A percentile compares a stretch with the other conserved stretches of the same genome.
These are phyloP conservation scores for Diplodia mutila DNA, from an alignment of 2,329 filamentous ascomycete genomes.

Conservation along the genomic window DNA sequence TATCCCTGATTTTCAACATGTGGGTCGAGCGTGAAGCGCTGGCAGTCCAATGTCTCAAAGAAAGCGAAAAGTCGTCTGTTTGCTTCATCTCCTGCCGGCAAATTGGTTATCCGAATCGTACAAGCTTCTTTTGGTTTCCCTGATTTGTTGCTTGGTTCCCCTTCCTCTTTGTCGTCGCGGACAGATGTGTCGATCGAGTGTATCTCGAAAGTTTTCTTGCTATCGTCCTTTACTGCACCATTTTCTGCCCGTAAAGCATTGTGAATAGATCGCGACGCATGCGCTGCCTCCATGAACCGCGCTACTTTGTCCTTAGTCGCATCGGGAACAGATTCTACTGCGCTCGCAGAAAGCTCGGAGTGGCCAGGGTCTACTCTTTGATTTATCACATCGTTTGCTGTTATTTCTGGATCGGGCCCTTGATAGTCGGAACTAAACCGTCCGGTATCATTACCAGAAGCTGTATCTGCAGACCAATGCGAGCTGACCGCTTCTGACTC, in stretches of 20 bases:
- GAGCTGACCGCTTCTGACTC: neutral
- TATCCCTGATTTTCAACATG: slow-evolving; percentile 28
- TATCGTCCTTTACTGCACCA: too few relatives aligned
- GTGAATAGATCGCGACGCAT: neutral
- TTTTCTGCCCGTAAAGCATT: neutral
- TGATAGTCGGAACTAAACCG: neutral
- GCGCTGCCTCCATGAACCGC: neutral
- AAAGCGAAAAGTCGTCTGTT: neutral
- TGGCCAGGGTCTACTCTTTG: too few relatives aligned
- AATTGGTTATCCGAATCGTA: neutral
- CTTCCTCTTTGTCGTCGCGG: too few relatives aligned
- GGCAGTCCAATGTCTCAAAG: neutral
- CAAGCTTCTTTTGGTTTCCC: neutral
- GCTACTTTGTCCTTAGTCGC: neutral
- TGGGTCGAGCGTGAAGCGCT: neutral
- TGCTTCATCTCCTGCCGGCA: neutral
- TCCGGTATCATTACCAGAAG: slow-evolving; percentile 46
- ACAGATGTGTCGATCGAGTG: neutral
- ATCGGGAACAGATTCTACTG: neutral
- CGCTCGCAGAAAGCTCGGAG: neutral
- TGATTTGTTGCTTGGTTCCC: too few relatives aligned
- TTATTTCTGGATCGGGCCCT: neutral
- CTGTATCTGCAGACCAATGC: slow-evolving; percentile 62
- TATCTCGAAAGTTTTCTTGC: neutral
- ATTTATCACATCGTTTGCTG: too few relatives aligned